Evolutionary conservation across 495 filamentous ascomycete genomes (phyloP).

Genomic region (Lasiosphaeria ovina): DNA sequence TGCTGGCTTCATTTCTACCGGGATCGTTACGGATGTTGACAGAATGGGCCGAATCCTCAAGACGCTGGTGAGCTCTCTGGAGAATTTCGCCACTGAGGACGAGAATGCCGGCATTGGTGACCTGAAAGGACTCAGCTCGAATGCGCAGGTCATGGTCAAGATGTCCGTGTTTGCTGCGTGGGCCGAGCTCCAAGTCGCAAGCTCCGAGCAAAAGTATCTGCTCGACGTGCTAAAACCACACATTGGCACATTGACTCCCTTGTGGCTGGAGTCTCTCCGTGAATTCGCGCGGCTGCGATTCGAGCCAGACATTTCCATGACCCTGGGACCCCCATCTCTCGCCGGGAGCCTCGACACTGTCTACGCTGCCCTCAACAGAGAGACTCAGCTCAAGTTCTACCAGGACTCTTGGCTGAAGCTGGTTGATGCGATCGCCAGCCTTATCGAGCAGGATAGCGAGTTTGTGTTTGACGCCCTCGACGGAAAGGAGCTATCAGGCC

Average conservation of each 20-base stretch:
- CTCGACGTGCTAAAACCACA: slow-evolving; percentile 87
- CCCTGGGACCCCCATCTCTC: slow-evolving; percentile 66
- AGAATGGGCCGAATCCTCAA: slow-evolving; percentile 97
- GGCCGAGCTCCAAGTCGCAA: slow-evolving; percentile 97
- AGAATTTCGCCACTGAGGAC: slow-evolving; percentile 82
- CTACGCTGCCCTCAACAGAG: slow-evolving; percentile 89
- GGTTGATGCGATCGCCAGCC: slow-evolving; percentile 93
- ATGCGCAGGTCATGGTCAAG: slow-evolving; percentile 97
- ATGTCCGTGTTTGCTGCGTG: slow-evolving; percentile 96
- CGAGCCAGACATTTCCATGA: slow-evolving; percentile 94
- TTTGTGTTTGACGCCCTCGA: slow-evolving; percentile 97
- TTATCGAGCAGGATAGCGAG: slow-evolving; percentile 95
- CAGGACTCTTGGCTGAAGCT: slow-evolving; percentile 96
- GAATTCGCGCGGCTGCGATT: slow-evolving; percentile 94
- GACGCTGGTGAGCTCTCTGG: slow-evolving; percentile 84
- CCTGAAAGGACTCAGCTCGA: slow-evolving; percentile 87
- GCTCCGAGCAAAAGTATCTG: slow-evolving; percentile 87
- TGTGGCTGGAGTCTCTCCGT: slow-evolving; percentile 90
- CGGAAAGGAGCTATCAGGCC: slow-evolving; percentile 64
- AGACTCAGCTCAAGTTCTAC: slow-evolving; percentile 93
- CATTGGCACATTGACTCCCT: slow-evolving; percentile 79
- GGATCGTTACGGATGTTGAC: slow-evolving; percentile 95
- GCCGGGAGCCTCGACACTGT: slow-evolving; percentile 83
- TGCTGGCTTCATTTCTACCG: slow-evolving; percentile 91
- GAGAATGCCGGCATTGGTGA: slow-evolving; percentile 91